phyloP scores from a whole-genome alignment of 2,329 filamentous ascomycete species.

The Hypoxylon sp. region DNA sequence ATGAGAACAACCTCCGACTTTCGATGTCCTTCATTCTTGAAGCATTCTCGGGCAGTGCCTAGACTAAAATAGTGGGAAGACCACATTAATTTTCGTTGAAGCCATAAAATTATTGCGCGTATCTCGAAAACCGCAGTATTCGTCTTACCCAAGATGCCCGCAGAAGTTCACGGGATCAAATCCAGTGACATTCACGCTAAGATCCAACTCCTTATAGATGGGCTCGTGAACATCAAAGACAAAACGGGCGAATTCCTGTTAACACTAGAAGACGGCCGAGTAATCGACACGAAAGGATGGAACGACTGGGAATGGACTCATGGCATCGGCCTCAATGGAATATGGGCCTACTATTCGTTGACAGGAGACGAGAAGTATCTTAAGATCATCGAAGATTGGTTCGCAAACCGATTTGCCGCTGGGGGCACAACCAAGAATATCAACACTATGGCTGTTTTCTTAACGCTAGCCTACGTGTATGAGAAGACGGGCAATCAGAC shows the following conservation, averaged over 20 bases:
- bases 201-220: conserved; percentile 77
- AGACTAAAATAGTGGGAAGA: neutral
- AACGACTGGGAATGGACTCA: conserved; percentile 88
- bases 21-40: conserved; percentile 6
- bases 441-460: conserved; percentile 85
- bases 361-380: conserved; percentile 73
- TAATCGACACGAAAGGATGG: conserved; percentile 90
- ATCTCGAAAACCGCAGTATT: neutral
- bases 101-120: neutral
- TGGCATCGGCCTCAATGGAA: conserved; percentile 82
- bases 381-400: conserved; percentile 80
- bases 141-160: conserved; percentile 54
- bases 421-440: conserved; percentile 86
- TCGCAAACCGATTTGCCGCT: conserved; percentile 74
- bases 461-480: conserved; percentile 83
- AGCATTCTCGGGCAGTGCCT: neutral
- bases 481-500: conserved; percentile 77
- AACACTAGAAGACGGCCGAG: conserved; percentile 76
- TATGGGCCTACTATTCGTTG: conserved; percentile 85
- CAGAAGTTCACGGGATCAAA: conserved; percentile 61
- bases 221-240: conserved; percentile 83
- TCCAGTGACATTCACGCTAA: conserved; percentile 64
- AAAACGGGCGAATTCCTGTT: conserved; percentile 80
- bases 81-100: neutral
- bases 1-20: conserved; percentile 9